Percentiles rank a stretch among this genome's conserved stretches.
phyloP scores from a whole-genome alignment of 768 basidiomycete species.

The Boletellus sp. region DNA sequence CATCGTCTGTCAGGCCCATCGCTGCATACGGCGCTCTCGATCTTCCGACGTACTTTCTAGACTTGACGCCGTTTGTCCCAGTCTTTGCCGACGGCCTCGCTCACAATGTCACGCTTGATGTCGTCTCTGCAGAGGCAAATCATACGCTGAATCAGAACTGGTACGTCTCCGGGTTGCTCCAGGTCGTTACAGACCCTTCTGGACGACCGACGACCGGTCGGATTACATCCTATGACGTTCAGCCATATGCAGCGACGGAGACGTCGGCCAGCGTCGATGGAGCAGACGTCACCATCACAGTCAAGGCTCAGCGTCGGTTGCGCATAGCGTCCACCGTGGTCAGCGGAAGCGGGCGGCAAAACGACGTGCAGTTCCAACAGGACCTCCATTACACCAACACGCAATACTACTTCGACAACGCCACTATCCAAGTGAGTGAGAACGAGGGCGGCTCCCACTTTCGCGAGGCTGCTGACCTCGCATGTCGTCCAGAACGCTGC shows the following conservation, averaged over 20 bases:
- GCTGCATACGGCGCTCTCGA: constrained; percentile 74
- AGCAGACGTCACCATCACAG: constrained; percentile 57
- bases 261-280: constrained; percentile 42
- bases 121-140: constrained; percentile 63
- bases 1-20: constrained; percentile 49
- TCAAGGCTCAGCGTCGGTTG: constrained; percentile 54
- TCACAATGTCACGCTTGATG: constrained; percentile 70
- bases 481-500: constrained; percentile 40
- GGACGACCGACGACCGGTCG: constrained; percentile 61
- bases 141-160: constrained; percentile 71
- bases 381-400: constrained; percentile 55
- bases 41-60: constrained; percentile 73
- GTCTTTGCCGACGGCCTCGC: constrained; percentile 62
- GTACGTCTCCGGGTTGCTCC: constrained; percentile 69
- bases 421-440: constrained; percentile 37
- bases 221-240: constrained; percentile 55
- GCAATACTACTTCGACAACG: constrained; percentile 56
- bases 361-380: constrained; percentile 59
- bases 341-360: constrained; percentile 56
- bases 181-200: constrained; percentile 66
- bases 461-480: neutral
- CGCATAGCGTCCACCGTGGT: constrained; percentile 59
- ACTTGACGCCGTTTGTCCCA: constrained; percentile 75
- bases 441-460: neutral
- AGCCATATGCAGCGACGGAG: constrained; percentile 52